These are phyloP conservation scores for Halophytophthora batemanensis DNA, from an alignment of 352 stramenopile genomes.

Conservation along the genomic window DNA sequence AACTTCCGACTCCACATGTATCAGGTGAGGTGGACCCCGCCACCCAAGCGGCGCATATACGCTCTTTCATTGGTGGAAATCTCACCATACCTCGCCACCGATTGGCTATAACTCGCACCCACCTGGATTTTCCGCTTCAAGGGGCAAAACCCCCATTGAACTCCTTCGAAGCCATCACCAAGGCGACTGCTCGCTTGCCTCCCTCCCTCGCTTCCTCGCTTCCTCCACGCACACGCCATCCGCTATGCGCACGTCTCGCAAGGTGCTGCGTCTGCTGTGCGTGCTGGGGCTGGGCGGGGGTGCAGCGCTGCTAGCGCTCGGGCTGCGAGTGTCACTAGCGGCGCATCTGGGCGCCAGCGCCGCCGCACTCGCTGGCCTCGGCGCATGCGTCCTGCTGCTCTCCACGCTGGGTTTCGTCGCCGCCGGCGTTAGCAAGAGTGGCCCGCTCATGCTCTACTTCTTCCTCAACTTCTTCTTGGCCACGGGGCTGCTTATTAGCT, in stretches of 20 bases:
- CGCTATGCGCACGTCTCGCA: slow-evolving; percentile 62
- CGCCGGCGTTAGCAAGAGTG: slow-evolving; percentile 62
- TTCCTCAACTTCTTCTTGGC: slow-evolving; percentile 70
- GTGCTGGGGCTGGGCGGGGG: slow-evolving; percentile 53
- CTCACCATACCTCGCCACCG: no score
- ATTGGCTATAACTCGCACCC: no score
- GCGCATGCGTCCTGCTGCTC: slow-evolving; percentile 44
- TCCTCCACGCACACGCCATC: not conserved
- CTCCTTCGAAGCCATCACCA: not conserved
- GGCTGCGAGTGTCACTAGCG: slow-evolving; percentile 46
- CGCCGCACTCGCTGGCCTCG: slow-evolving; percentile 39
- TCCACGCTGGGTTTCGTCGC: slow-evolving; percentile 61
- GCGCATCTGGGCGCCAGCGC: slow-evolving; percentile 51
- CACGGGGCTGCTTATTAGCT: slow-evolving; percentile 55
- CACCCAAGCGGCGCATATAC: no score
- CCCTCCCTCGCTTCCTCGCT: not conserved
- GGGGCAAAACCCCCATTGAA: no score
- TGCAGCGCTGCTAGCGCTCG: slow-evolving; percentile 44
- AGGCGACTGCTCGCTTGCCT: slow-evolving; percentile 1
- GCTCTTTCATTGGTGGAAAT: no score
- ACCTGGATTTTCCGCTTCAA: no score
- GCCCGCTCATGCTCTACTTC: slow-evolving; percentile 70
- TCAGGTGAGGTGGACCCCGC: no score
- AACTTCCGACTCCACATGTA: no score
- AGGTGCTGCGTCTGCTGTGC: slow-evolving; percentile 55